Percentiles rank a stretch among this genome's conserved stretches.
phyloP scores from a whole-genome alignment of 192 early-diverging fungal species.

The Haplosporangium gracile region DNA sequence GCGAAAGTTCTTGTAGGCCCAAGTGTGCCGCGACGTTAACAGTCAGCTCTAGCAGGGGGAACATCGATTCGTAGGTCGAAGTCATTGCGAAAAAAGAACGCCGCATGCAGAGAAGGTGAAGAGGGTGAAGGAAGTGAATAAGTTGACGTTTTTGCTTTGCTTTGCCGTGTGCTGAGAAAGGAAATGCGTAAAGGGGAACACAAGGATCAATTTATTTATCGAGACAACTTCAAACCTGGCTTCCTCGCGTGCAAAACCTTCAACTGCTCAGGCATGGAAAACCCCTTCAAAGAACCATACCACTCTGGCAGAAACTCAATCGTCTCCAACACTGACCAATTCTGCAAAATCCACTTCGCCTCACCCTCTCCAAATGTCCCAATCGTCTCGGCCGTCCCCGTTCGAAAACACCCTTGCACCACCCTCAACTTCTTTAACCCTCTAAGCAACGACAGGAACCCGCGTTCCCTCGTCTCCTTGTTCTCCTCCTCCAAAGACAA shows the following conservation, averaged over 20 bases:
- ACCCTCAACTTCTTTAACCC: not conserved
- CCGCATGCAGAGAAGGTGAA: too few relatives aligned
- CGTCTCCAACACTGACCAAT: not conserved
- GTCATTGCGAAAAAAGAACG: too few relatives aligned
- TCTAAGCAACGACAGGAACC: not conserved
- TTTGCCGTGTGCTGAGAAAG: too few relatives aligned
- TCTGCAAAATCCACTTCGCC: not conserved
- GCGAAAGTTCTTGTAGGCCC: too few relatives aligned
- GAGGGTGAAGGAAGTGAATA: too few relatives aligned
- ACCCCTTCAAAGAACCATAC: not conserved
- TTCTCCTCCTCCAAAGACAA: not conserved
- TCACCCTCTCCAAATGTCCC: not conserved
- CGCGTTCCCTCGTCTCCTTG: not conserved
- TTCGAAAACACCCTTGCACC: not conserved
- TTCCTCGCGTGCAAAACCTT: not conserved
- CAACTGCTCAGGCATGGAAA: not conserved
- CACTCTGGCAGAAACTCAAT: not conserved
- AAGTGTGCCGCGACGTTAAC: too few relatives aligned
- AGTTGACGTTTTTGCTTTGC: too few relatives aligned
- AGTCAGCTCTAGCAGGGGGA: too few relatives aligned
- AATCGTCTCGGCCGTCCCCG: not conserved
- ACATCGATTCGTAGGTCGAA: too few relatives aligned
- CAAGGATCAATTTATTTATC: not conserved
- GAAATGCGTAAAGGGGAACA: too few relatives aligned
- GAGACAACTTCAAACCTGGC: not conserved